Percentiles rank a stretch among this genome's conserved stretches.
phyloP scores from a whole-genome alignment of 345 rosid genomes.

The Passiflora organensis region DNA sequence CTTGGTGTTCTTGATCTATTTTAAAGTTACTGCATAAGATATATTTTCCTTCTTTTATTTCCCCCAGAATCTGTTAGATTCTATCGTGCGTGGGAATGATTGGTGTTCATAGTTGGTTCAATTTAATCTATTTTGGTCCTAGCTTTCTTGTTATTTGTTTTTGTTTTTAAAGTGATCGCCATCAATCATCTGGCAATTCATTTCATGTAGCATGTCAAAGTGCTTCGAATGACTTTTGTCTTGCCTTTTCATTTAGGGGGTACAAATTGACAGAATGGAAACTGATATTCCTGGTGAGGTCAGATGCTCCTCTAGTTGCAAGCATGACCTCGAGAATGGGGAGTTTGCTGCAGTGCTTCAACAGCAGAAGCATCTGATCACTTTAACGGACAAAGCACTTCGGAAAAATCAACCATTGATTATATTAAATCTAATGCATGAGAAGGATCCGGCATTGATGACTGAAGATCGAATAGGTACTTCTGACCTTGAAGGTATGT shows the following conservation, averaged over 20 bases:
- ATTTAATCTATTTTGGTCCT: no score
- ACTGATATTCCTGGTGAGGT: constrained; percentile 39
- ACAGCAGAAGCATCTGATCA: constrained; percentile 59
- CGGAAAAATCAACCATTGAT: constrained; percentile 66
- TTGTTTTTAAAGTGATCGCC: neutral
- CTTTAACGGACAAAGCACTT: constrained; percentile 67
- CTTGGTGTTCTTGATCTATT: no score
- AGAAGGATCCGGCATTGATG: constrained; percentile 40
- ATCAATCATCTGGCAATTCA: neutral
- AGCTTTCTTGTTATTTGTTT: neutral
- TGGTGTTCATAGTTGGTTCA: no score
- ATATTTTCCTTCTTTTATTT: no score
- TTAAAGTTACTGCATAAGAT: no score
- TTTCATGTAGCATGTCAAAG: neutral
- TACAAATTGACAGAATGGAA: constrained; percentile 67
- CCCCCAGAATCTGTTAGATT: no score
- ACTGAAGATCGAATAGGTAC: constrained; percentile 48
- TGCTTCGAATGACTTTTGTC: constrained; percentile 5
- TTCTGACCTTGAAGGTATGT: constrained; percentile 58
- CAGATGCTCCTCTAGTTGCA: constrained; percentile 27
- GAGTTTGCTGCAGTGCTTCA: constrained; percentile 46
- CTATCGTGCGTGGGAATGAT: no score
- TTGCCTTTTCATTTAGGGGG: constrained; percentile 49
- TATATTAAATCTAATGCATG: constrained; percentile 60
- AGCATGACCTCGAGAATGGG: constrained; percentile 44